Conservation (phyloP, 805 yeast species). For the Schizosaccharomyces japonicus region DNA sequence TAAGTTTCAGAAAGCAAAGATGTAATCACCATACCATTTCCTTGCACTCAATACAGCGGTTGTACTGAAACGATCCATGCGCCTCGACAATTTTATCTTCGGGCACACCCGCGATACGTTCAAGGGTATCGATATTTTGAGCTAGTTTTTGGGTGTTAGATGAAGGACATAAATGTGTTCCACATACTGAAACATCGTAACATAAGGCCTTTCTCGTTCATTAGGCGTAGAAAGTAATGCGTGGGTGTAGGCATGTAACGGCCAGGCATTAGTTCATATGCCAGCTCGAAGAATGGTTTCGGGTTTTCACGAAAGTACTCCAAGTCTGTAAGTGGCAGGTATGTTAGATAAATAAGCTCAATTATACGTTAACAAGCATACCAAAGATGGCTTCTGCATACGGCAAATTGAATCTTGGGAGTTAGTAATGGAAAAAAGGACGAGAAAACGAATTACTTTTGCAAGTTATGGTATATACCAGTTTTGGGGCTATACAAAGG, state of each 20-base stretch:
- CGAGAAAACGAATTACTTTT: slow-evolving; percentile 13
- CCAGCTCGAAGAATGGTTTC: slow-evolving; percentile 60
- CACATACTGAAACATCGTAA: slow-evolving; percentile 47
- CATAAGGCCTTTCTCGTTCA: slow-evolving; percentile 39
- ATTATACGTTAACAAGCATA: too few relatives aligned
- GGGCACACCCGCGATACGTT: slow-evolving; percentile 55
- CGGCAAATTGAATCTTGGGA: slow-evolving; percentile 54
- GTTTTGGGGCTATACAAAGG: slow-evolving; percentile 52
- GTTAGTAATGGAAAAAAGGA: too few relatives aligned
- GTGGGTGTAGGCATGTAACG: slow-evolving; percentile 62
- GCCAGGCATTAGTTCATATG: slow-evolving; percentile 73
- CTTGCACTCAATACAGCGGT: slow-evolving; percentile 61
- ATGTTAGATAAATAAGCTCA: too few relatives aligned
- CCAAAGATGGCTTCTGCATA: slow-evolving; percentile 92
- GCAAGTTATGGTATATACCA: slow-evolving; percentile 49
- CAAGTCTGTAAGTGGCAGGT: too few relatives aligned
- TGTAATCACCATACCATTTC: slow-evolving; percentile 23
- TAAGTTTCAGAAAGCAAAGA: neutral
- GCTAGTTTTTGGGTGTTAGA: too few relatives aligned
- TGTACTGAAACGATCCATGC: slow-evolving; percentile 75
- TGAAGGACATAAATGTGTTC: too few relatives aligned
- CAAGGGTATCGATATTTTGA: slow-evolving; percentile 41
- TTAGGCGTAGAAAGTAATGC: slow-evolving; percentile 44
- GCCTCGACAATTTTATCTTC: slow-evolving; percentile 58
- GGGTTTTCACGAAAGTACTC: slow-evolving; percentile 58